phyloP scores from a whole-genome alignment of 169 alveolate species.

The Plasmodium gonderi region DNA sequence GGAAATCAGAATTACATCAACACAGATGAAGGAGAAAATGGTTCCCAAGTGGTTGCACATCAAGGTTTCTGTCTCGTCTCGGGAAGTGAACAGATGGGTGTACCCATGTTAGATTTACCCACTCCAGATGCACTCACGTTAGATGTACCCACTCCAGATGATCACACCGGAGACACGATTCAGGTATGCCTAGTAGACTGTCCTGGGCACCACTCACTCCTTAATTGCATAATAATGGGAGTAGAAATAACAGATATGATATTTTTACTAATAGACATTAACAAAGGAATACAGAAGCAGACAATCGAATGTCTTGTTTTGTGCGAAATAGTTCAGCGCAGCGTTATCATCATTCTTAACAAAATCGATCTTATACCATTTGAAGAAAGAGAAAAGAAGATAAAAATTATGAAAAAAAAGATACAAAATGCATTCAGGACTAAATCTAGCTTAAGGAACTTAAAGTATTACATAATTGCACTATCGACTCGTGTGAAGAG shows the following conservation, averaged over 20 bases:
- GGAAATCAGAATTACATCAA: too few relatives aligned
- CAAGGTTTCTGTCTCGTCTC: too few relatives aligned
- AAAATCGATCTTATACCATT: conserved; percentile 90
- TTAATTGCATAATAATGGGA: conserved; percentile 93
- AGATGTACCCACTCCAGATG: too few relatives aligned
- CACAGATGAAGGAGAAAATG: too few relatives aligned
- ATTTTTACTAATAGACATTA: conserved; percentile 91
- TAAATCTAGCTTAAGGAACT: conserved; percentile 76
- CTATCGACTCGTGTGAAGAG: conserved; percentile 81
- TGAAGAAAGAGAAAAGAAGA: conserved; percentile 81
- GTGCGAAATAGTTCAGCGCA: conserved; percentile 90
- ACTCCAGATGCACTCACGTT: too few relatives aligned
- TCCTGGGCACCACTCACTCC: conserved; percentile 96
- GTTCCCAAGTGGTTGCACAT: too few relatives aligned
- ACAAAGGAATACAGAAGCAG: conserved; percentile 93
- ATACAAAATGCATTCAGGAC: conserved; percentile 52
- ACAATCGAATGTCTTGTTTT: conserved; percentile 94
- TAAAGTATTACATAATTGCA: conserved; percentile 79
- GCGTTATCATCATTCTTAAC: conserved; percentile 89
- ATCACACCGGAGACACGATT: conserved; percentile 66
- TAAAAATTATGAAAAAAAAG: conserved; percentile 73
- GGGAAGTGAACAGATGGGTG: too few relatives aligned
- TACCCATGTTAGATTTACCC: too few relatives aligned
- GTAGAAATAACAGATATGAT: conserved; percentile 92
- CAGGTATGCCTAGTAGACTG: conserved; percentile 95